Evolutionary conservation across 23 red algal species (phyloP), one percentile per base, ranked within the genome.

Genomic region (Pyropia yezoensis): DNA sequence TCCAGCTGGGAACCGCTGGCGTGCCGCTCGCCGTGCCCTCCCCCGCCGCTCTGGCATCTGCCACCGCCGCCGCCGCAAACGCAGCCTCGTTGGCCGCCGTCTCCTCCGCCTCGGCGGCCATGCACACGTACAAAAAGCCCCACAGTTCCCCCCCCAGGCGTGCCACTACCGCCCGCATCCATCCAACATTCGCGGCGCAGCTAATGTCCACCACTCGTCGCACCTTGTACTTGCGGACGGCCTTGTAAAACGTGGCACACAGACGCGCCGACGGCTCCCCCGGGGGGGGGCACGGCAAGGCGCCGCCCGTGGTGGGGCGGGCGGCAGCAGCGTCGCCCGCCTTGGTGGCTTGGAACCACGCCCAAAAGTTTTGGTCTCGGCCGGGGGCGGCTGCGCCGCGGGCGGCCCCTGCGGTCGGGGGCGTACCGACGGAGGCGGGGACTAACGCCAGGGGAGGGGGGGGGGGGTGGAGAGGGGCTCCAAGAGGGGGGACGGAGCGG

Each of bases 311-410:
- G 39, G 39, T 47, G 6, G 39, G 39, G 39, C 39, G 39, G 0
- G 39, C 39, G 2, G 54, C 64, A 17, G 62, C 70, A 14, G 26
- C 76, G 21, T 87, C 82, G 5, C 11, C 66, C 18, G 62, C 65
- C 39, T 87, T 87, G 7, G 70, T 77, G 24, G 75, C 82, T 49
- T 87, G 82, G 50, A 87, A 87, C 82, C 82, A 87, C 56, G 75
- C 29, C 82, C 82, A 87, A 66, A 87, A 87, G 59, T 87, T 87
- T 51, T 87, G 62, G 12, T 72, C 70, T 7, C 71, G 61, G 29
- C 82, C 82, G 7, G 82, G 70, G 1, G 39, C 39, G 11, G 39
- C 39, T 8, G 39, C 39, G 11, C 39, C 39, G 39, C 39, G 39
- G 39, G 12, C 4, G 11, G 12, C 39, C 6, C 39, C 39, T 3